Base-by-base conservation (phyloP, 2,329 filamentous ascomycete genomes). In the Cercospora beticola region DNA sequence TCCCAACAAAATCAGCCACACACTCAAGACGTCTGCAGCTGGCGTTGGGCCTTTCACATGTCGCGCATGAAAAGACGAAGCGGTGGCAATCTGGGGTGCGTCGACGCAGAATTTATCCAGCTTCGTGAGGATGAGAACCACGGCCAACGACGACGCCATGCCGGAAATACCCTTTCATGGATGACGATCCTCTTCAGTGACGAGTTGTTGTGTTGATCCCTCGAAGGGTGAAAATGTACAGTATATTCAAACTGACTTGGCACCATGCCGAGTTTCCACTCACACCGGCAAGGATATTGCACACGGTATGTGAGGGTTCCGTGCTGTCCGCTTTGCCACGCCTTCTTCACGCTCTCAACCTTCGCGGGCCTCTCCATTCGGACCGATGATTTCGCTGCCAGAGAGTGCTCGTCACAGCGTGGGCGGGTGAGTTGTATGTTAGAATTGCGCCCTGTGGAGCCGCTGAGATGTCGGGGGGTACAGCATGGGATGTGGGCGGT, bases 291-390 rank as follows among this genome's bases (percentile, higher is more conserved):
- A 58, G 62, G 62, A 58, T 58, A 21, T 54, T n/a, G 46, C 43
- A 33, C 26, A 58, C 30, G 26, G 54, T 33, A 30, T 16, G 54
- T 58, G 30, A 16, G 52, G 49, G 33, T 46, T 65, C 30, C 57
- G 36, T 64, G 68, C 63, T 65, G 57, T 59, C 62, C 70, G 60
- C 43, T 23, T 40, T 54, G 63, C 56, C 62, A 52, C 65, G 65
- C 46, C 21, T 61, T 62, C 54, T 65, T 65, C 65, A 71, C 63
- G 59, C 69, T 46, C 60, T 65, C 68, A 67, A 70, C 70, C 68
- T 68, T 67, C 52, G 36, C 66, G 66, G 65, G 60, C 66, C 61
- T 59, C 52, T 21, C 65, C 66, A 69, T 23, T 67, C 68, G 68
- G 68, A 30, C 70, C 68, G 68, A 70, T 65, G 43, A 18, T 16